Percentiles rank a stretch among this genome's conserved stretches.
Evolutionary conservation across 2,329 filamentous ascomycete genomes (phyloP).

Genomic region (Colletotrichum costaricense): DNA sequence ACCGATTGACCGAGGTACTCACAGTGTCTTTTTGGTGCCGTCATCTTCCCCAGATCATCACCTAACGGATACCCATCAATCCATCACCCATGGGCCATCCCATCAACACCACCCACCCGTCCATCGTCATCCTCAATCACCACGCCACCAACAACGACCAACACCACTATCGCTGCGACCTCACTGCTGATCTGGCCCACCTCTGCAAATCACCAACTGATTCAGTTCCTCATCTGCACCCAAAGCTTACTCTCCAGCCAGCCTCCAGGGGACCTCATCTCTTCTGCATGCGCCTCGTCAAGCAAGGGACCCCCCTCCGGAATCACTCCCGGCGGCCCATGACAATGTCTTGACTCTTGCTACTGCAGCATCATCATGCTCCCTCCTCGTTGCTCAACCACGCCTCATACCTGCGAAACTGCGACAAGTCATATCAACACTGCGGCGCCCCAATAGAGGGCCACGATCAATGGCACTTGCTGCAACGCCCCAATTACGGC

Average conservation of each 20-base stretch:
- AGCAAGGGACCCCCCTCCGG: slow-evolving; percentile 10
- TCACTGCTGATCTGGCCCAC: slow-evolving; percentile 26
- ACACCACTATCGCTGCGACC: not conserved
- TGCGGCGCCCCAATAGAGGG: not conserved
- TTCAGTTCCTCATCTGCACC: slow-evolving; percentile 1
- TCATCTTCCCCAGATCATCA: slow-evolving; percentile 21
- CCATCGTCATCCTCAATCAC: not conserved
- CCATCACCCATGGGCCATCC: slow-evolving; percentile 8
- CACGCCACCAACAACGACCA: slow-evolving; percentile 2
- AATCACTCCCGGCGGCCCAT: slow-evolving; percentile 21
- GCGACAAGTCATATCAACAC: not conserved
- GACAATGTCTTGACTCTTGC: not conserved
- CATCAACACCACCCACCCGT: slow-evolving; percentile 2
- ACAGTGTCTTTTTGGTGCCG: not conserved
- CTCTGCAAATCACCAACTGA: slow-evolving; percentile 23
- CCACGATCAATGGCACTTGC: not conserved
- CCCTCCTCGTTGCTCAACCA: no score
- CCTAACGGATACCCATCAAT: not conserved
- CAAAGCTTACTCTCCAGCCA: not conserved
- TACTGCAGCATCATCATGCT: not conserved
- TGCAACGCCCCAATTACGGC: not conserved
- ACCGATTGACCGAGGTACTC: not conserved
- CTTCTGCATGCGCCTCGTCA: not conserved
- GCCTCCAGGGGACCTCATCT: not conserved
- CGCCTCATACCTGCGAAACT: not conserved